These are phyloP conservation scores for Catenaria anguillulae DNA, from an alignment of 371 early-diverging fungal genomes.

Conservation along the genomic window DNA sequence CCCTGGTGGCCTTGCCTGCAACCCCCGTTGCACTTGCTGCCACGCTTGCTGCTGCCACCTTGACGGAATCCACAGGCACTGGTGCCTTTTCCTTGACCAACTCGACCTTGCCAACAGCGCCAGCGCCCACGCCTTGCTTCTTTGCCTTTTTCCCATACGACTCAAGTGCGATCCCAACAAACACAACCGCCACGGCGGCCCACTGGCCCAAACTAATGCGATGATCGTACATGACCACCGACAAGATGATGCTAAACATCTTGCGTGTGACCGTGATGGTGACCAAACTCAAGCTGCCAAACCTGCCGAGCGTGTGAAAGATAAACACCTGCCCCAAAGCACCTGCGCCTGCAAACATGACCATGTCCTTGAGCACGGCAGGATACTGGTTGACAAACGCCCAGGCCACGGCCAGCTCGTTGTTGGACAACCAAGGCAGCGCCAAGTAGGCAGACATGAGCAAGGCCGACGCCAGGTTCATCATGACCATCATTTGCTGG, in stretches of 20 bases:
- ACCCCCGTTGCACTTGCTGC: too few species aligned
- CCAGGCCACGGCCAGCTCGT: constrained; percentile 65
- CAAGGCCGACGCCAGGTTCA: constrained; percentile 69
- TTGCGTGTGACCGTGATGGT: constrained; percentile 95
- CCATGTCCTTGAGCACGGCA: constrained; percentile 59
- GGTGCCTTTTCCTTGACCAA: too few species aligned
- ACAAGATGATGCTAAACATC: constrained; percentile 83
- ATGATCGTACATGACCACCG: constrained; percentile 78
- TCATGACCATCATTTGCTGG: constrained; percentile 93
- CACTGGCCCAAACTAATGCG: constrained; percentile 63
- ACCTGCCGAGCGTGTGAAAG: constrained; percentile 81
- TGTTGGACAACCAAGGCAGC: constrained; percentile 20
- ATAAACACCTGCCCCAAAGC: constrained; percentile 96
- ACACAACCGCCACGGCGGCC: constrained; percentile 71
- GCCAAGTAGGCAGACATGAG: constrained; percentile 53
- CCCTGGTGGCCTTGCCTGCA: too few species aligned
- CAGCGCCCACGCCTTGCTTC: too few species aligned
- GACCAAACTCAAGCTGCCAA: constrained; percentile 79
- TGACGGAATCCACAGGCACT: too few species aligned
- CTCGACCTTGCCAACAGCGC: too few species aligned
- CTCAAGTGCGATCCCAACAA: constrained; percentile 43
- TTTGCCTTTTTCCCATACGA: constrained; percentile 9
- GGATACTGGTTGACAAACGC: constrained; percentile 60
- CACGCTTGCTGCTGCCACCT: too few species aligned
- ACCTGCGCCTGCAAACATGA: constrained; percentile 77